phyloP scores from a whole-genome alignment of 352 stramenopile genomes.

The Pythium rhizo-oryzae region DNA sequence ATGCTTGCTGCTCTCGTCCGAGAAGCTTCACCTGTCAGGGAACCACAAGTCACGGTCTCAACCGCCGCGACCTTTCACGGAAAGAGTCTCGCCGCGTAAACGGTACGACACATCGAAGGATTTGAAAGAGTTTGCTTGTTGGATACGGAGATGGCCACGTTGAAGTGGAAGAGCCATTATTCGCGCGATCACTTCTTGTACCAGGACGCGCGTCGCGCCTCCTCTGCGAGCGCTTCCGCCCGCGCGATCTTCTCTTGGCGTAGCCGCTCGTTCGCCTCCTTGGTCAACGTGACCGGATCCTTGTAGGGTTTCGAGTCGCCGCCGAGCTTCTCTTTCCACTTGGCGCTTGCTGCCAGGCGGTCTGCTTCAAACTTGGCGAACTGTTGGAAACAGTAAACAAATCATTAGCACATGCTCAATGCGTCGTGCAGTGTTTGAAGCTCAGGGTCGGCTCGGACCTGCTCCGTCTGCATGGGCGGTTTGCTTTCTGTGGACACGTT shows the following conservation, averaged over 20 bases:
- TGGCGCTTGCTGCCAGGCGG: conserved; percentile 41
- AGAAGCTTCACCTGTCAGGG: neutral
- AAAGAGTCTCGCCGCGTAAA: neutral
- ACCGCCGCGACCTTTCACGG: conserved; percentile 44
- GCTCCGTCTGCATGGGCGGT: conserved; percentile 42
- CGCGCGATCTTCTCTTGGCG: conserved; percentile 49
- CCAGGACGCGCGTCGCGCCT: conserved; percentile 19
- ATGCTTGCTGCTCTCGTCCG: conserved; percentile 25
- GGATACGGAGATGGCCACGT: neutral
- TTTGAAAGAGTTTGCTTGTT: neutral
- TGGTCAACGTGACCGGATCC: conserved; percentile 53
- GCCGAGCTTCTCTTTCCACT: conserved; percentile 51
- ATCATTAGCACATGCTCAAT: neutral
- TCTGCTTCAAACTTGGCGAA: conserved; percentile 28
- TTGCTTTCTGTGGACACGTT: conserved; percentile 63
- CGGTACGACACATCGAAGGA: neutral
- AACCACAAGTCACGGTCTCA: conserved; percentile 4
- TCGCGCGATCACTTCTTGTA: conserved; percentile 15
- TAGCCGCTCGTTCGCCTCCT: conserved; percentile 47
- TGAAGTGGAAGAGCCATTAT: neutral
- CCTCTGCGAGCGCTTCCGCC: conserved; percentile 20
- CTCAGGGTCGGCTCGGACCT: conserved; percentile 33
- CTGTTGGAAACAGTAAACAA: neutral
- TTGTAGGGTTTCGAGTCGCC: conserved; percentile 45
- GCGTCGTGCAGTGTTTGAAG: neutral